Evolutionary conservation across 768 basidiomycete species (phyloP), one percentile per base, ranked within the genome.

Genomic region (Russula vinacea): DNA sequence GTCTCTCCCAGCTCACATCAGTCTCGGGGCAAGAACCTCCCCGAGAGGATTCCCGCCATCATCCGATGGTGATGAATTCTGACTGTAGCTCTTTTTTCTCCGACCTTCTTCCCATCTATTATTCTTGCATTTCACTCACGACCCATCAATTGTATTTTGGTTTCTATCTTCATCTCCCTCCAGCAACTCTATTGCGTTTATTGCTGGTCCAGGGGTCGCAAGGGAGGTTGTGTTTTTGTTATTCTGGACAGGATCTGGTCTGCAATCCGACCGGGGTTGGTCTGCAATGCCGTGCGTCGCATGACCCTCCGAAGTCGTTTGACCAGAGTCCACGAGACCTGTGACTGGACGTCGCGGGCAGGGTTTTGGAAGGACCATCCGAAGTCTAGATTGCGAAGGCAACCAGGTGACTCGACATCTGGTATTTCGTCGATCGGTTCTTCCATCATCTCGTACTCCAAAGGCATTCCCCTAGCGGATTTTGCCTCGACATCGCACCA

Each of bases 21-120:
- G 81, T 82, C 60, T 80, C 81, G 70, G 82, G 83, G 37, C 87
- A 86, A 71, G 81, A 84, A 58, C 80, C 82, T 40, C 83, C 84
- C 22, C 83, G 80, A 57, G 88, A 86, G 71, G 84, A 83, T 68
- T 87, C 87, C 9, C 74, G 54, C 73, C 75, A 17, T 74, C 73
- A 2, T 75, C 76, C 58, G 76, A 76, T 57, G 76, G 76, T 57
- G 69, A 66, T 58, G 74, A 69, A 17, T 76, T 65, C 63, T 76
- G 70, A 74, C 67, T 67, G 61, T 62, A 67, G 60, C 64, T 53
- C 35, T 56, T 65, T 65, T 63, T 24, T 60, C 63, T 65, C 68
- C 59, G 64, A 66, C 68, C 58, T 69, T 64, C 58, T 59, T 56
- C 62, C 65, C 40, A 62, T 52, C 61, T 57, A 60, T 64, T 64